Evolutionary conservation across 2,329 filamentous ascomycete species (phyloP), one percentile per base, ranked within the genome.

Genomic region (Didymella keratinophila): DNA sequence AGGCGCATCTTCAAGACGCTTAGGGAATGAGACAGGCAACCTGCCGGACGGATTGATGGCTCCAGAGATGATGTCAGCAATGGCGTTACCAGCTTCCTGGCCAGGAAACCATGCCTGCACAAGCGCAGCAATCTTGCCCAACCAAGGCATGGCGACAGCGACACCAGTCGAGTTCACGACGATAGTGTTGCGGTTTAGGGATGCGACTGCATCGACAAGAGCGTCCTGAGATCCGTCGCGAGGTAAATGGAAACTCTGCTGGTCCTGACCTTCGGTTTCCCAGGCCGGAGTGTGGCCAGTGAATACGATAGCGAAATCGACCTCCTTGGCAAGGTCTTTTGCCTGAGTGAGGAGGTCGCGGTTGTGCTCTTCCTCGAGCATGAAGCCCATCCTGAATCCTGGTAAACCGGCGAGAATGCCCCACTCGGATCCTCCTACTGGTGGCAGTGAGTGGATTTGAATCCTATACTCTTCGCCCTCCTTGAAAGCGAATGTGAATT

Each of bases 81-180:
- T 73, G 3, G 76, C 73, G 55, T 79, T 78, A 14, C 78, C 78
- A 4, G 71, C 68, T 66, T 80, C 78, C 62, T 80, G 76, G 4
- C 79, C 78, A 1, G 77, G 74, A 28, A 79, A 75, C 70, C 79
- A 79, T 3, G 78, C 77, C 54, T 78, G 75, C 2, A 81, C 53
- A 18, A 81, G 74, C 6, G 71, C 72, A 7, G 71, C 62, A n/a
- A 77, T 64, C 28, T 73, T 71, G 63, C 84, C 79, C 1, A 82
- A 82, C 89, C 88, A 92, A 18, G 88, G 88, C 83, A 90, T 87
- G 1, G 84, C 83, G 16, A 90, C 83, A 0, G 91, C 90, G 0
- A 90, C 92, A 34, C 91, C 91, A 0, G 89, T 91, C 68, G 93
- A 91, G 71, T 91, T 87, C 1, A 93, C 88, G 1, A 95, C 86